Conservation (phyloP, 129 eudicot genomes). For the Ambrosia artemisiifolia region DNA sequence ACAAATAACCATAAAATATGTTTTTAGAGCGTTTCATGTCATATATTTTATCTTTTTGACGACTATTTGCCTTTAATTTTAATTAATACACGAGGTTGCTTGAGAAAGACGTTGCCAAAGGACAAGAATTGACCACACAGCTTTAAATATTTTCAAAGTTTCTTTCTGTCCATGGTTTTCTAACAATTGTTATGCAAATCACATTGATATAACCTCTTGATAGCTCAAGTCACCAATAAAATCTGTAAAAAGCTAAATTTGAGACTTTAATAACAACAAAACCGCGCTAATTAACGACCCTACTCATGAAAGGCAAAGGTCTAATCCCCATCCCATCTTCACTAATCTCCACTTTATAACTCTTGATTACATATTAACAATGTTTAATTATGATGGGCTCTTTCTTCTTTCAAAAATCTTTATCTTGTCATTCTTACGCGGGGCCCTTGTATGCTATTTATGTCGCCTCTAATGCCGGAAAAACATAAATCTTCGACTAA, state of each 20-base stretch:
- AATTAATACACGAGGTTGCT: constrained; percentile 19
- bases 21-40: not conserved
- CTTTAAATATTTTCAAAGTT: not conserved
- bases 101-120: constrained; percentile 27
- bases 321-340: constrained; percentile 15
- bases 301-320: constrained; percentile 1
- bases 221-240: constrained; percentile 25
- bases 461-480: constrained; percentile 12
- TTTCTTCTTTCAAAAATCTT: constrained; percentile 11
- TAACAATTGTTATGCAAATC: constrained; percentile 5
- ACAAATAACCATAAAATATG: not conserved
- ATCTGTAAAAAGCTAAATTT: constrained; percentile 15
- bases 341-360: not conserved
- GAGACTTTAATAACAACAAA: constrained; percentile 13
- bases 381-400: constrained; percentile 24
- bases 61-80: constrained; percentile 4
- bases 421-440: constrained; percentile 23
- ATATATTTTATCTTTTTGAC: not conserved
- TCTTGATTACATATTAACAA: not conserved
- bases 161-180: constrained; percentile 3
- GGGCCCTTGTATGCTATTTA: constrained; percentile 31
- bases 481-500: constrained; percentile 22
- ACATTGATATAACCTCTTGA: constrained; percentile 28
- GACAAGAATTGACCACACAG: constrained; percentile 21
- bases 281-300: not conserved